Percentiles rank a stretch among this genome's conserved stretches.
Evolutionary conservation across 495 filamentous ascomycete genomes (phyloP).

Genomic region (Hypoxylon crocopeplum): DNA sequence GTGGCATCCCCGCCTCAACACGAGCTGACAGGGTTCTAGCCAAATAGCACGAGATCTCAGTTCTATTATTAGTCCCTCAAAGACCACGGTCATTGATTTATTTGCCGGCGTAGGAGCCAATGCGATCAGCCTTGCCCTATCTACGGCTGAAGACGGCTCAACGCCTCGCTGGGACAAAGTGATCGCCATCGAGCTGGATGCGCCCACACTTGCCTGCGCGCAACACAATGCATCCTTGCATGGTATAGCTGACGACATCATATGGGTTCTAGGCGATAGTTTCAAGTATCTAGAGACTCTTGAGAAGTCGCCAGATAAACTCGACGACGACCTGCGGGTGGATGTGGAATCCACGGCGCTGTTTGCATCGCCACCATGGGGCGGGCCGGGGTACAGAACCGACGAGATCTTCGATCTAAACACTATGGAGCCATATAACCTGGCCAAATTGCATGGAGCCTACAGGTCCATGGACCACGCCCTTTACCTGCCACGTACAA

Average conservation of each 20-base stretch:
- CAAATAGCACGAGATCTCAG: conserved; percentile 80
- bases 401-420: conserved; percentile 83
- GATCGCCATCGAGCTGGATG: conserved; percentile 86
- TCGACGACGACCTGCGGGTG: conserved; percentile 46
- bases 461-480: conserved; percentile 63
- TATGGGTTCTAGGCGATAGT: conserved; percentile 83
- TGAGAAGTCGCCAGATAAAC: conserved; percentile 25
- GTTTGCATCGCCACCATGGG: conserved; percentile 96
- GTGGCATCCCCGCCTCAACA: conserved; percentile 18
- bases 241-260: conserved; percentile 79
- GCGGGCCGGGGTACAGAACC: conserved; percentile 81
- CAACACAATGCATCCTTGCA: conserved; percentile 92
- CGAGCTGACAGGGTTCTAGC: conserved; percentile 49
- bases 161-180: conserved; percentile 71
- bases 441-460: conserved; percentile 65
- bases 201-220: conserved; percentile 78
- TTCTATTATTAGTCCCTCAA: conserved; percentile 48
- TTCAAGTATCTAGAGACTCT: conserved; percentile 60
- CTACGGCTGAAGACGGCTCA: conserved; percentile 46
- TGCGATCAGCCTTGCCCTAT: conserved; percentile 88
- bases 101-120: conserved; percentile 95
- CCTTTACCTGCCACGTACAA: conserved; percentile 88
- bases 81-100: conserved; percentile 74
- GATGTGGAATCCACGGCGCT: conserved; percentile 60
- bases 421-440: conserved; percentile 85